Evolutionary conservation across 75 land plant species (phyloP).

Genomic region (Sequoia sempervirens): DNA sequence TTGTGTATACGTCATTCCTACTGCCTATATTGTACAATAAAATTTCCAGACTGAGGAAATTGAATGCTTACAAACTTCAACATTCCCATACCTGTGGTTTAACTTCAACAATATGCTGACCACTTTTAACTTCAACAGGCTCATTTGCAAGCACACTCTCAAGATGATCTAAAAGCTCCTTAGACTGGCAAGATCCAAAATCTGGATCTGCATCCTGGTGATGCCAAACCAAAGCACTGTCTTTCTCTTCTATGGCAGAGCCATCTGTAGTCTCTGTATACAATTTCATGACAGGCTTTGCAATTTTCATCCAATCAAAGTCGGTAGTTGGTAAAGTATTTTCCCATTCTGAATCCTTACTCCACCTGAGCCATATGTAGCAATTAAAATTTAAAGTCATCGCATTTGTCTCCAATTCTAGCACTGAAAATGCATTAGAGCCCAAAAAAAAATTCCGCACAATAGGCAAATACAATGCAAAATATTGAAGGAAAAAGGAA

Average conservation of each 20-base stretch:
- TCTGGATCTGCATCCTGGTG: conserved; percentile 77
- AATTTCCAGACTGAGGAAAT: background rate
- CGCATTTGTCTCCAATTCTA: background rate
- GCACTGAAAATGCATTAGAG: background rate
- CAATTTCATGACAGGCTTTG: conserved; percentile 55
- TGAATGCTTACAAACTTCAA: background rate
- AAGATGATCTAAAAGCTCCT: conserved; percentile 70
- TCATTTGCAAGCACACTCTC: conserved; percentile 78
- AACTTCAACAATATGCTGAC: conserved; percentile 62
- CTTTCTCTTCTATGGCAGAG: conserved; percentile 65
- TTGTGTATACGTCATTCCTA: background rate
- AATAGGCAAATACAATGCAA: background rate
- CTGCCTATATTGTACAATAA: background rate
- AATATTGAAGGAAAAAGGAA: background rate
- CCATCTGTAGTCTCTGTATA: conserved; percentile 87
- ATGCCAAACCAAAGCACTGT: conserved; percentile 77
- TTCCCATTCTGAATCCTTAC: conserved; percentile 52
- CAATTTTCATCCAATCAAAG: conserved; percentile 61
- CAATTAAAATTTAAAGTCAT: conserved; percentile 16
- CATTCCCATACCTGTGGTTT: conserved; percentile 53
- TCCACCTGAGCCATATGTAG: conserved; percentile 32
- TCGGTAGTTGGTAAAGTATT: conserved; percentile 16
- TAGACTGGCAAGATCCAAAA: conserved; percentile 82
- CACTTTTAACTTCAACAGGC: conserved; percentile 55
- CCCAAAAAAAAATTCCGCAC: background rate